Conservation (phyloP, 345 rosid genomes). For the Cardamine chenopodiifolia region DNA sequence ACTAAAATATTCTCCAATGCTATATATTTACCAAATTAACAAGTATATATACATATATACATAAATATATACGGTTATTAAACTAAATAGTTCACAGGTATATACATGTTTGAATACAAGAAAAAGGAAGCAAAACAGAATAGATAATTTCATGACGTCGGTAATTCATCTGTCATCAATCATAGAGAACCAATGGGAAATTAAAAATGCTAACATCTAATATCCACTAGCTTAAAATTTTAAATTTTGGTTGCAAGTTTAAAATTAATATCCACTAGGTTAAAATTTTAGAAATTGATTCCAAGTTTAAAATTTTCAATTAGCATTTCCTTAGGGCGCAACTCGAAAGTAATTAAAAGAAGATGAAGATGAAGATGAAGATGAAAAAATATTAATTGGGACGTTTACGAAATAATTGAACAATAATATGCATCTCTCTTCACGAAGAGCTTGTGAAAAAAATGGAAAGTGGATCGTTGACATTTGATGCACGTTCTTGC, state of each 20-base stretch:
- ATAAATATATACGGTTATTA: not conserved
- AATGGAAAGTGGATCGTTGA: conserved; percentile 22
- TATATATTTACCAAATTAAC: not conserved
- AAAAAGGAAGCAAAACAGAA: not conserved
- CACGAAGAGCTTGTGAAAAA: conserved; percentile 31
- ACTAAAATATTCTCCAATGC: not conserved
- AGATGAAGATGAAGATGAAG: not conserved
- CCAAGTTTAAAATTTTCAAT: not conserved
- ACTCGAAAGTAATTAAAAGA: not conserved
- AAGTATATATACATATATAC: too few species aligned
- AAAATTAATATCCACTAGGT: not conserved
- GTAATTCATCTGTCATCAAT: not conserved
- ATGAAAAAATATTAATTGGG: not conserved
- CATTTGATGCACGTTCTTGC: conserved; percentile 37
- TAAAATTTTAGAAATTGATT: not conserved
- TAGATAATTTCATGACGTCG: too few species aligned
- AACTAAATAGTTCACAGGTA: too few species aligned
- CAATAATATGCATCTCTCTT: conserved; percentile 33
- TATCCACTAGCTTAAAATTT: not conserved
- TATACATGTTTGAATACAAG: too few species aligned
- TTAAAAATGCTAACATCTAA: not conserved
- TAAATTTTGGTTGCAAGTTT: not conserved
- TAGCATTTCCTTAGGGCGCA: too few species aligned
- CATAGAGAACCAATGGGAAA: not conserved
- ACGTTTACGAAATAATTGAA: conserved; percentile 33